Conservation (phyloP, 1,284 basidiomycete genomes). For the Bondarzewia mesenterica region DNA sequence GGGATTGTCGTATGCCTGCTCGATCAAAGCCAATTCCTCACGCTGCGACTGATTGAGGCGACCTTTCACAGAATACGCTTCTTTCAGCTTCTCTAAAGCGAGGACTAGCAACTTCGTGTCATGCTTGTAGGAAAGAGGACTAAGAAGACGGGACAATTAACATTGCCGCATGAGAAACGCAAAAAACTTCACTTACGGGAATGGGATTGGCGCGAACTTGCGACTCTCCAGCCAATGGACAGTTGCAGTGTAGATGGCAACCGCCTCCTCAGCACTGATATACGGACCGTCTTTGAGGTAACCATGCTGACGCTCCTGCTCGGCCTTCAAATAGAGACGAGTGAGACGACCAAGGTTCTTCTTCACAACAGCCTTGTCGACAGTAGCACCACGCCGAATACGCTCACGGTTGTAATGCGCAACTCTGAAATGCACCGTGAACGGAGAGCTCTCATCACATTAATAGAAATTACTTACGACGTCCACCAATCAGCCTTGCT, state of each 20-base stretch:
- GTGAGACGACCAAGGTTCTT: conserved; percentile 91
- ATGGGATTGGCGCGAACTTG: conserved; percentile 95
- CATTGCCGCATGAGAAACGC: conserved; percentile 2
- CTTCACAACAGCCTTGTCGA: conserved; percentile 98
- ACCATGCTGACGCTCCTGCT: conserved; percentile 94
- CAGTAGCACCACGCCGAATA: conserved; percentile 93
- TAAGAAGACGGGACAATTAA: conserved; percentile 19
- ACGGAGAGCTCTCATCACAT: conserved; percentile 15
- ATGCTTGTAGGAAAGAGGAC: conserved; percentile 93
- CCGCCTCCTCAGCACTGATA: conserved; percentile 94
- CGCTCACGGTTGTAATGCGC: conserved; percentile 93
- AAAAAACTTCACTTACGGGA: conserved; percentile 55
- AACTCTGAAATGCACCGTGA: conserved; percentile 36
- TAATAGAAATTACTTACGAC: conserved; percentile 49
- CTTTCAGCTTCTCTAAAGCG: conserved; percentile 93
- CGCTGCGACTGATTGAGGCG: conserved; percentile 94
- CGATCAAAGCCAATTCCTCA: conserved; percentile 92
- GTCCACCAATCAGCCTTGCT: conserved; percentile 99
- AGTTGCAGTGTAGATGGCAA: conserved; percentile 94
- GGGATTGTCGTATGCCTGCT: conserved; percentile 94
- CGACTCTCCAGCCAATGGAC: conserved; percentile 96
- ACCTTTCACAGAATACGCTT: conserved; percentile 96
- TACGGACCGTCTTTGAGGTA: conserved; percentile 98
- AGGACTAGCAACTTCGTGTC: conserved; percentile 94
- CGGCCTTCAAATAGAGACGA: conserved; percentile 92